A percentile compares a stretch with the other conserved stretches of the same genome.
phyloP scores from a whole-genome alignment of 2,329 filamentous ascomycete genomes.

The Diaporthe sp. region DNA sequence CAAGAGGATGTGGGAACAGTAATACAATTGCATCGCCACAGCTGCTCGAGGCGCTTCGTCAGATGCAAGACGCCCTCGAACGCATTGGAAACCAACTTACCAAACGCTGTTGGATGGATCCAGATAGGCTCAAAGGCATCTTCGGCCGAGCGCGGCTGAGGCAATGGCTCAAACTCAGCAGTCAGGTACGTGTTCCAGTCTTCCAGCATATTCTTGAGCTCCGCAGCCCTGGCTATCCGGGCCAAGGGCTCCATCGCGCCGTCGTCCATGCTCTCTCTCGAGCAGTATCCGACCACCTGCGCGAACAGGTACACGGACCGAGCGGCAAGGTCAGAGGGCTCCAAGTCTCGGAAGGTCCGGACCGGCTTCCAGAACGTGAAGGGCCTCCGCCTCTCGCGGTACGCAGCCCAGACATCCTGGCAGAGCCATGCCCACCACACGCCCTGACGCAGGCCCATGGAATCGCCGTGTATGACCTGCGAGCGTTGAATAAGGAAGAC shows the following conservation, averaged over 20 bases:
- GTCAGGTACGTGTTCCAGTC: neutral
- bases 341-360: conserved; percentile 58
- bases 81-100: neutral
- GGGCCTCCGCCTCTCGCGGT: conserved; percentile 47
- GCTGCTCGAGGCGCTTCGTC: neutral
- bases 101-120: neutral
- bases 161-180: neutral
- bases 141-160: neutral
- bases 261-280: neutral
- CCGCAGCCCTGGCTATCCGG: neutral
- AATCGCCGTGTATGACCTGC: conserved; percentile 48
- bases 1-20: neutral
- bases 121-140: neutral
- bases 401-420: conserved; percentile 50
- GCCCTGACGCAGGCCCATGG: conserved; percentile 45
- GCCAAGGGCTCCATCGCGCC: neutral
- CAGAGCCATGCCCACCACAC: conserved; percentile 51
- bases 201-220: neutral
- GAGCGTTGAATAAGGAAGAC: conserved; percentile 48
- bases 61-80: neutral
- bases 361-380: conserved; percentile 53
- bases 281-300: conserved; percentile 55
- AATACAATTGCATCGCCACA: neutral
- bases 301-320: conserved; percentile 64
- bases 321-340: conserved; percentile 63